phyloP scores from a whole-genome alignment of 129 eudicot species.

The Gnaphalium uliginosum region DNA sequence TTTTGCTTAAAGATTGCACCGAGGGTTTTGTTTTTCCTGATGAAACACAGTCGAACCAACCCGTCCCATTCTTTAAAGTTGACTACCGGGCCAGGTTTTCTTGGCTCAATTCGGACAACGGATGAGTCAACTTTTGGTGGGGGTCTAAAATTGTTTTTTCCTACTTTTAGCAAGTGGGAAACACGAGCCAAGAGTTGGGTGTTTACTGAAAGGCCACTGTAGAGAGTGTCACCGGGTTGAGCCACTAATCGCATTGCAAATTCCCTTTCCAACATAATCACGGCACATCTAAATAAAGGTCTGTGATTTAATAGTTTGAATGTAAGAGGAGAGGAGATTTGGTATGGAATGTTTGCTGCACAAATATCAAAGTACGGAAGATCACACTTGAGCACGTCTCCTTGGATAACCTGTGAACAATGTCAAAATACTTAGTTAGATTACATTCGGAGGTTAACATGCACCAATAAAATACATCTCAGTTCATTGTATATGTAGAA shows the following conservation, averaged over 20 bases:
- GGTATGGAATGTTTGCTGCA: slow-evolving; percentile 94
- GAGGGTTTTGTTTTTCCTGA: too few species aligned
- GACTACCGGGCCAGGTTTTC: too few species aligned
- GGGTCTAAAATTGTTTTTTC: slow-evolving; percentile 86
- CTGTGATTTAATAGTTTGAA: slow-evolving; percentile 68
- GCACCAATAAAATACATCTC: too few species aligned
- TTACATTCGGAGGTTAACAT: too few species aligned
- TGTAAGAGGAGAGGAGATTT: slow-evolving; percentile 86
- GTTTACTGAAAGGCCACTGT: slow-evolving; percentile 90
- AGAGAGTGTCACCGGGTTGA: slow-evolving; percentile 80
- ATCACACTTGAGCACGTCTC: slow-evolving; percentile 84
- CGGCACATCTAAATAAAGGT: slow-evolving; percentile 74
- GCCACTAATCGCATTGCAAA: slow-evolving; percentile 94
- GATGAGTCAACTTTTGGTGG: slow-evolving; percentile 93
- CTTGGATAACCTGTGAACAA: slow-evolving; percentile 65
- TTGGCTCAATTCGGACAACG: too few species aligned
- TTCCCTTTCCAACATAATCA: slow-evolving; percentile 92
- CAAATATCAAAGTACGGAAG: slow-evolving; percentile 94
- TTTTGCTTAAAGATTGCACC: too few species aligned
- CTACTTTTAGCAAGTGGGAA: slow-evolving; percentile 80
- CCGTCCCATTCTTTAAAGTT: too few species aligned
- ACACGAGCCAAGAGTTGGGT: slow-evolving; percentile 78
- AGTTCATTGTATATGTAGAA: background rate
- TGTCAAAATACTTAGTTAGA: background rate
- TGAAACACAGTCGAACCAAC: too few species aligned